Evolutionary conservation across 225 moss, liverwort and hornwort genomes (phyloP), one percentile per base, ranked within the genome.

Genomic region (Climacium dendroides): DNA sequence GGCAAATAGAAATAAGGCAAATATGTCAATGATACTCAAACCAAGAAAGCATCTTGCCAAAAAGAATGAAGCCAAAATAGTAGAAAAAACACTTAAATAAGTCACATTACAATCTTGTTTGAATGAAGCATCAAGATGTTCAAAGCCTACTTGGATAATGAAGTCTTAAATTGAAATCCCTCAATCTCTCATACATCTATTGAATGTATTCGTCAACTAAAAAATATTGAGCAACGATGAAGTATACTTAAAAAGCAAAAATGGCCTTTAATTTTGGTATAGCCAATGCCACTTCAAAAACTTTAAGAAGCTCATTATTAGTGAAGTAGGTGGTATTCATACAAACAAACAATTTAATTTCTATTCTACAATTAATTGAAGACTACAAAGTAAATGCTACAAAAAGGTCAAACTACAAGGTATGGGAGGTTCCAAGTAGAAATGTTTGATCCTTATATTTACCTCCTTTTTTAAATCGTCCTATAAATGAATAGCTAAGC

Each of bases 121-220:
- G 2, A 67, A 37, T 2, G 6, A 66, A 22, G 22, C 11, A 66
- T 37, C 1, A 4, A 37, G 23, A 23, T 0, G 0, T 35, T 71
- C 43, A 71, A 41, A 39, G 41, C 41, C 6, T 41, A 70, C 2
- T 39, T 70, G 7, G 23, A 41, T 43, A 41, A 41, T 24, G 5
- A 70, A 39, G 5, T 25, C 15, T 3, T 13, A 25, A 25, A 69
- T 69, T 70, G 10, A 64, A 39, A 24, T 39, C 13, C 39, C 24
- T 69, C 12, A 14, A 8, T 43, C 3, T 43, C 28, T 28, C 4
- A 43, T 43, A 5, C 71, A 71, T 43, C 3, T 15, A 14, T 3
- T 0, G 3, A 13, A 41, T 71, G 5, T 37, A 37, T 4, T 67
- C 0, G 5, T 67, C 2, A 67, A 0, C 0, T 43, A 3, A 71